phyloP scores from a whole-genome alignment of 2,329 filamentous ascomycete species.

The Nemania sp. region DNA sequence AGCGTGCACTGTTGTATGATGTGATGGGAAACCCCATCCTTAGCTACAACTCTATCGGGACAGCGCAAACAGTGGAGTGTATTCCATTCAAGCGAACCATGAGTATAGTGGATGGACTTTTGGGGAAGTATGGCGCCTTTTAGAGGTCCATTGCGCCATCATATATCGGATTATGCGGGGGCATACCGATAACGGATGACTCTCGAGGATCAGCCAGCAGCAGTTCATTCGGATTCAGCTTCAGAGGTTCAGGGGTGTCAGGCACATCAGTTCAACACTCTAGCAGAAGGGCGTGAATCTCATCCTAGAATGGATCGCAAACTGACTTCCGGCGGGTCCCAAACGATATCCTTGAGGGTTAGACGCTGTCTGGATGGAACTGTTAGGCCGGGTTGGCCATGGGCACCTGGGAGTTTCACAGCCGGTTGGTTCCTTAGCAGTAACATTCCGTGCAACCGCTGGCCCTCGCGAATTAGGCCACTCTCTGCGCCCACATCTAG shows the following conservation, averaged over 20 bases:
- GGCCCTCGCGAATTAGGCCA: slow-evolving; percentile 38
- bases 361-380: slow-evolving; percentile 48
- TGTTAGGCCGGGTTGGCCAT: slow-evolving; percentile 30
- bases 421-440: slow-evolving; percentile 45
- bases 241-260: background rate
- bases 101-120: background rate
- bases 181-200: background rate
- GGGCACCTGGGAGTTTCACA: slow-evolving; percentile 42
- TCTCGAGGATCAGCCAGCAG: background rate
- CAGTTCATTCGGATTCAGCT: background rate
- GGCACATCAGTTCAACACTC: background rate
- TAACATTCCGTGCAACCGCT: slow-evolving; percentile 45
- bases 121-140: background rate
- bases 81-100: background rate
- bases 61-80: background rate
- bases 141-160: background rate
- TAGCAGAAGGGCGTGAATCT: slow-evolving; percentile 40
- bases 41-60: background rate
- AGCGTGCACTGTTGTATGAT: slow-evolving; percentile 71
- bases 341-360: slow-evolving; percentile 53
- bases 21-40: slow-evolving; percentile 52
- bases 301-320: slow-evolving; percentile 45
- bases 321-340: slow-evolving; percentile 54
- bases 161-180: background rate
- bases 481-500: slow-evolving; percentile 32